These are phyloP conservation scores for Saksenaea vasiformis DNA, from an alignment of 371 early-diverging fungal genomes.

Conservation along the genomic window DNA sequence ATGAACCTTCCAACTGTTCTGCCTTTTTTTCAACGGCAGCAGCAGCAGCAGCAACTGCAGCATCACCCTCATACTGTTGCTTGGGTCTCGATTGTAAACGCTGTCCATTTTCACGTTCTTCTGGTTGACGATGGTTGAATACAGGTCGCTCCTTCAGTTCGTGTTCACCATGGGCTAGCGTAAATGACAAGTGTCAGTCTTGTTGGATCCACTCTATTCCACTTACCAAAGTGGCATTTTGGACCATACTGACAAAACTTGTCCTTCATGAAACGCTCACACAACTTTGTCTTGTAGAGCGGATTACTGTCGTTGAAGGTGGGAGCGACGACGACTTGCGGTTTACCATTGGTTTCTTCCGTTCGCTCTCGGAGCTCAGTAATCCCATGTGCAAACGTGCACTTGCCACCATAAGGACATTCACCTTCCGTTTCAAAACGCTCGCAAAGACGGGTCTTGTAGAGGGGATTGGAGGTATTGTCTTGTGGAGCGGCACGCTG, in stretches of 20 bases:
- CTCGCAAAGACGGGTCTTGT: slow-evolving; percentile 86
- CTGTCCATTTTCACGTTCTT: slow-evolving; percentile 8
- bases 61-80: slow-evolving; percentile 21
- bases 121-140: slow-evolving; percentile 10
- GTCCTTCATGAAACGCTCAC: slow-evolving; percentile 79
- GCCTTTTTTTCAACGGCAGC: slow-evolving; percentile 1
- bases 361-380: slow-evolving; percentile 72
- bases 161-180: slow-evolving; percentile 21
- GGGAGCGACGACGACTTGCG: slow-evolving; percentile 6
- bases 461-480: slow-evolving; percentile 59
- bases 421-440: slow-evolving; percentile 76
- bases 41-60: slow-evolving; percentile 4
- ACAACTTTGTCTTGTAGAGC: slow-evolving; percentile 82
- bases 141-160: slow-evolving; percentile 34
- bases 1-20: slow-evolving; percentile 7
- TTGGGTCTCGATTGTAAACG: slow-evolving; percentile 27
- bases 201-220: not conserved
- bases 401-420: slow-evolving; percentile 80
- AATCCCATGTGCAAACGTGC: slow-evolving; percentile 89
- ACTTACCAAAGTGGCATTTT: slow-evolving; percentile 81
- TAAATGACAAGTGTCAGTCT: not conserved
- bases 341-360: slow-evolving; percentile 33
- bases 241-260: slow-evolving; percentile 82
- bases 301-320: slow-evolving; percentile 49
- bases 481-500: slow-evolving; percentile 13